Conservation (phyloP, 106 monocot species). For the Phalaenopsis equestris region DNA sequence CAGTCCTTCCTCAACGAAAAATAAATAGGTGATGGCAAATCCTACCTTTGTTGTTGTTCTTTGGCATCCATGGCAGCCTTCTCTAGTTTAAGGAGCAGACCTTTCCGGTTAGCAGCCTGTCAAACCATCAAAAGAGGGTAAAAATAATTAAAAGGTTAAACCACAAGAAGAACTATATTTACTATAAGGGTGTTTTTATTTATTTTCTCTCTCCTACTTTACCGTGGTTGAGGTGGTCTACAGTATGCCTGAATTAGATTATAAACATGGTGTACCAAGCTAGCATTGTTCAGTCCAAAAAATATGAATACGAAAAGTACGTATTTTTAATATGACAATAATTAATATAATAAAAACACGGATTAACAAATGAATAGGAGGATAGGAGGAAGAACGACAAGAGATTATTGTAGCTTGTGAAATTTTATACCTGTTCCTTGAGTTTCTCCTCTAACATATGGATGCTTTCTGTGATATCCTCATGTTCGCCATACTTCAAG, state of each 20-base stretch:
- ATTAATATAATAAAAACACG: background rate
- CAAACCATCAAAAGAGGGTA: constrained; percentile 1
- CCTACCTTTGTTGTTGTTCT: constrained; percentile 43
- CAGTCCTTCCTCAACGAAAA: constrained; percentile 2
- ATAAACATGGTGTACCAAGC: background rate
- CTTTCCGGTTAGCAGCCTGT: constrained; percentile 38
- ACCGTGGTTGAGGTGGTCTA: background rate
- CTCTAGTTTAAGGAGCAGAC: constrained; percentile 25
- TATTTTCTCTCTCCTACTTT: background rate
- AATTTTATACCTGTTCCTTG: constrained; percentile 29
- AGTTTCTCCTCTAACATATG: constrained; percentile 28
- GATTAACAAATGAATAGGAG: background rate
- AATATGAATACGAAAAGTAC: background rate
- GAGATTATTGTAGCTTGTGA: background rate
- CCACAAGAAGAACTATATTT: background rate
- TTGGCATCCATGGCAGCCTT: constrained; percentile 29
- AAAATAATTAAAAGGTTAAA: background rate
- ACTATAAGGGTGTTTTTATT: background rate
- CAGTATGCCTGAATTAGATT: background rate
- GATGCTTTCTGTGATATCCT: constrained; percentile 41
- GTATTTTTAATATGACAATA: too few species aligned
- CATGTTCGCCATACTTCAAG: constrained; percentile 42
- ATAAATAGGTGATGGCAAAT: background rate
- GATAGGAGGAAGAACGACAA: background rate
- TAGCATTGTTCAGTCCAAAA: background rate